Percentiles rank a stretch among this genome's conserved stretches.
phyloP scores from a whole-genome alignment of 192 early-diverging fungal species.

The Mortierella hygrophila region DNA sequence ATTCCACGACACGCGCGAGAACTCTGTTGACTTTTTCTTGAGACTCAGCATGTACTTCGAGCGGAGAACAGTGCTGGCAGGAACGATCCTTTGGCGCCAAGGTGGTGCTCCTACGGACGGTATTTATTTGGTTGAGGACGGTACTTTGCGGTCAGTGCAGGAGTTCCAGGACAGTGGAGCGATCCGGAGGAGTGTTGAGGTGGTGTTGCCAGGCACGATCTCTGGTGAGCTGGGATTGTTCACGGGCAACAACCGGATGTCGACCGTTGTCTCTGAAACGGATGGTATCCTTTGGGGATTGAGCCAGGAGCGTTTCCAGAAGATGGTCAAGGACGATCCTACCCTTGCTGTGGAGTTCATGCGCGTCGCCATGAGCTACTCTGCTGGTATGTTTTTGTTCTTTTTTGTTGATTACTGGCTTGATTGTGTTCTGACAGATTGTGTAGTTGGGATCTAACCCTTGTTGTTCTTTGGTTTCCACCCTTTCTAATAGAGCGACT shows the following conservation, averaged over 20 bases:
- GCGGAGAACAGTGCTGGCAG: slow-evolving; percentile 64
- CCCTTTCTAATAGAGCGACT: slow-evolving; percentile 30
- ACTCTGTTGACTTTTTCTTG: slow-evolving; percentile 66
- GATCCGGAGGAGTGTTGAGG: slow-evolving; percentile 69
- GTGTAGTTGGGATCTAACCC: background rate
- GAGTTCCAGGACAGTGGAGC: slow-evolving; percentile 51
- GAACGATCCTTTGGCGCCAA: slow-evolving; percentile 75
- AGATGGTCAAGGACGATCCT: slow-evolving; percentile 77
- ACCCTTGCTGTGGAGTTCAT: slow-evolving; percentile 82
- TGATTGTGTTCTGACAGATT: background rate
- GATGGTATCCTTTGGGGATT: slow-evolving; percentile 84
- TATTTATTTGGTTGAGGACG: slow-evolving; percentile 84
- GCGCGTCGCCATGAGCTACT: slow-evolving; percentile 79
- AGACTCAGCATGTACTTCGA: slow-evolving; percentile 76
- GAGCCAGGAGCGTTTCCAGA: slow-evolving; percentile 72
- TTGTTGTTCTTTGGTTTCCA: background rate
- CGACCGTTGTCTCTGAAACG: slow-evolving; percentile 72
- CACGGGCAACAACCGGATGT: slow-evolving; percentile 63
- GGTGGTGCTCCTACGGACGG: slow-evolving; percentile 69
- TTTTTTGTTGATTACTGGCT: background rate
- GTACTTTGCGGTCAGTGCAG: slow-evolving; percentile 60
- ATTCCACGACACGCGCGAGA: slow-evolving; percentile 71
- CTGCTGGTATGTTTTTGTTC: slow-evolving; percentile 65
- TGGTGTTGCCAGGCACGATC: slow-evolving; percentile 91
- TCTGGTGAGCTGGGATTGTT: slow-evolving; percentile 92